Evolutionary conservation across 306 rosid genomes (phyloP).

Genomic region (Chamaecrista fasciculata): DNA sequence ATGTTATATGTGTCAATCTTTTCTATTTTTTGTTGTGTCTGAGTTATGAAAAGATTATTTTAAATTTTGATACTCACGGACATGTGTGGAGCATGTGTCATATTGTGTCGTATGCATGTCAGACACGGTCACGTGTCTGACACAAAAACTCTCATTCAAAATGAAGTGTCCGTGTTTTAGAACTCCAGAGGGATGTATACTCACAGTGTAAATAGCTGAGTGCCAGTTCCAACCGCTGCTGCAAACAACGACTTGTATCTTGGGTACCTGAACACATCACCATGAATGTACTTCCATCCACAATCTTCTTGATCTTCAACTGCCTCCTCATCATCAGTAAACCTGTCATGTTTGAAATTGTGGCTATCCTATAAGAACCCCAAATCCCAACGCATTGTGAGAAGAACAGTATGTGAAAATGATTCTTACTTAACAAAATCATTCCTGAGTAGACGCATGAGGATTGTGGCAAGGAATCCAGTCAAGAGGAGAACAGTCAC

Average conservation of each 20-base stretch:
- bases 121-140: no score
- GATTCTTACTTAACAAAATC: conserved; percentile 66
- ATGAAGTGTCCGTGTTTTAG: no score
- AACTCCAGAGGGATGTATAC: no score
- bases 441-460: conserved; percentile 64
- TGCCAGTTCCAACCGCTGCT: conserved; percentile 69
- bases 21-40: no score
- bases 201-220: conserved; percentile 64
- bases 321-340: conserved; percentile 64
- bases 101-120: no score
- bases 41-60: no score
- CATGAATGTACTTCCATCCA: conserved; percentile 73
- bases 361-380: background rate
- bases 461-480: conserved; percentile 65
- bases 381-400: no score
- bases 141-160: no score
- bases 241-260: conserved; percentile 57
- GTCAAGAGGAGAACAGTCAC: conserved; percentile 69
- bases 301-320: conserved; percentile 70
- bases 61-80: no score
- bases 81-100: no score
- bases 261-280: conserved; percentile 68
- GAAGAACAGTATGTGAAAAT: background rate
- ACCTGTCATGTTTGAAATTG: conserved; percentile 27
- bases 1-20: no score